Evolutionary conservation across 2,329 filamentous ascomycete species (phyloP), one percentile per base, ranked within the genome.

Genomic region (Penicillium capsulatum): DNA sequence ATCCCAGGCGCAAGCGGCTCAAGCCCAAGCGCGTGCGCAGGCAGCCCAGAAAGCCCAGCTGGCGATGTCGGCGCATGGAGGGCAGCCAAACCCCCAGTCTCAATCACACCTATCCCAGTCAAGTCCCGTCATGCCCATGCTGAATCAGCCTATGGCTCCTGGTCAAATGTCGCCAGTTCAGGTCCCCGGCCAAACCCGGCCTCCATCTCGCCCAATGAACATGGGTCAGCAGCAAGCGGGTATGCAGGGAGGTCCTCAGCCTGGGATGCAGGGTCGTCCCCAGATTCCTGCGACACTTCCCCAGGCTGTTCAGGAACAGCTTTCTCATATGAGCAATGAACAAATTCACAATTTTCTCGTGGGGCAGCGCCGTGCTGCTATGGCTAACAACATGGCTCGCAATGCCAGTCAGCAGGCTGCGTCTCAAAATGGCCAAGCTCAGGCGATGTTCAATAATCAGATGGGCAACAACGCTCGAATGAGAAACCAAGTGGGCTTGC

Each of bases 1-100:
- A 33, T 51, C 54, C 16, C 64, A 64, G 39, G 53, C 61, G 24
- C 66, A 48, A 17, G 38, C 33, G 38, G 54, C 62, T 27, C 66
- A 66, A 44, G 62, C 61, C 6, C 63, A 67, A 17, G 58, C 64
- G 42, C 66, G 65, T 33, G 61, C 64, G 6, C 66, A 70, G 45
- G 69, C 63, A 27, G 69, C 68, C 9, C 63, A 67, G 38, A 68
- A 71, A 40, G 66, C 65, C 17, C 66, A 73, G 45, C 68, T 72
- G 46, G 61, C 66, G 49, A 64, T 69, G 61, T 61, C 65, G 11
- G 72, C 44, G 54, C 68, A 61, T 64, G 68, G 44, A 64, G 75
- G 58, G 51, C 70, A 54, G 68, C 70, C 41, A 62, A 58, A 53
- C 40, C 45, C 60, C 13, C 65, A 69, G 40, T 51, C 63, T 27